Conservation (phyloP, 2,329 filamentous ascomycete species). For the Fusarium sp. region DNA sequence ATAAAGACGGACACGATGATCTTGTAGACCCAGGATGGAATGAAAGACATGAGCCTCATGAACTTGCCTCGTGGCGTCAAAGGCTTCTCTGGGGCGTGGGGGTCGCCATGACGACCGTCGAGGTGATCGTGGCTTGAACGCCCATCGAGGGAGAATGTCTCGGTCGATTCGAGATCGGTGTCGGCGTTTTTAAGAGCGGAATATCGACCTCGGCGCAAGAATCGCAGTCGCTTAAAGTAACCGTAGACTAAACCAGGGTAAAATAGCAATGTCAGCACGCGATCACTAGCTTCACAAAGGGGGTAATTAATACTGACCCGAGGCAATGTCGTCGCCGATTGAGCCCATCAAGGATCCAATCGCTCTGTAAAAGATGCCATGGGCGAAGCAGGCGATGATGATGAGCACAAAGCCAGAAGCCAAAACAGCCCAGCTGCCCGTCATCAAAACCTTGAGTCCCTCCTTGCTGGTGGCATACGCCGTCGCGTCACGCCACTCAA, state of each 20-base stretch:
- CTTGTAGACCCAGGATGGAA: slow-evolving; percentile 32
- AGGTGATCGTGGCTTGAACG: slow-evolving; percentile 26
- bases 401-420: slow-evolving; percentile 38
- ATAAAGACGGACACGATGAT: slow-evolving; percentile 36
- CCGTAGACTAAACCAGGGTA: slow-evolving; percentile 16
- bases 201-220: slow-evolving; percentile 33
- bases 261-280: slow-evolving; percentile 9
- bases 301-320: slow-evolving; percentile 14
- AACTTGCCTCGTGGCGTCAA: slow-evolving; percentile 8
- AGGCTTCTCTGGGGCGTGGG: slow-evolving; percentile 23
- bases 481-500: slow-evolving; percentile 48
- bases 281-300: not conserved
- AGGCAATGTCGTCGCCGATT: slow-evolving; percentile 31
- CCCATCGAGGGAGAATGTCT: slow-evolving; percentile 36
- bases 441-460: slow-evolving; percentile 47
- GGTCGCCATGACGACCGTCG: slow-evolving; percentile 10
- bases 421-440: slow-evolving; percentile 44
- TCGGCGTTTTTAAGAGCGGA: slow-evolving; percentile 29
- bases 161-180: slow-evolving; percentile 32
- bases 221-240: slow-evolving; percentile 29
- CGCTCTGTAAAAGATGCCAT: slow-evolving; percentile 38
- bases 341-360: slow-evolving; percentile 36
- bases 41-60: slow-evolving; percentile 12
- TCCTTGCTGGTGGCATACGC: slow-evolving; percentile 47
- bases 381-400: slow-evolving; percentile 37